phyloP scores from a whole-genome alignment of 305 asterid genomes.

The Fraxinus dipetala region DNA sequence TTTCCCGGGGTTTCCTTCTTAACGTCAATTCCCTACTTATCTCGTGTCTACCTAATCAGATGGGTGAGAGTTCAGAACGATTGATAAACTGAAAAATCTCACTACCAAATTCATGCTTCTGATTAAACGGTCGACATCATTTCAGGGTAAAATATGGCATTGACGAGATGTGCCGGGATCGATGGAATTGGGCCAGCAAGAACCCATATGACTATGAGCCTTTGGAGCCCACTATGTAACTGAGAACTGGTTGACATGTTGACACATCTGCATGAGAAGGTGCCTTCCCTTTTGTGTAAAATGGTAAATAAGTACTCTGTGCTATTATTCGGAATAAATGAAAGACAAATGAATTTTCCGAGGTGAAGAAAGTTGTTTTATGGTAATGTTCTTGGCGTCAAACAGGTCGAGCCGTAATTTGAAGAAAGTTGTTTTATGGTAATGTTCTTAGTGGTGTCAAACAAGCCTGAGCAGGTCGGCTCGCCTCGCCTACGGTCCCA shows the following conservation, averaged over 20 bases:
- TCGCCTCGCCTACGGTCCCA: no score
- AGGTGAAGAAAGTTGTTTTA: no score
- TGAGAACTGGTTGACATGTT: neutral
- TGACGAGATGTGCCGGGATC: slow-evolving; percentile 73
- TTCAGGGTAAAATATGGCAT: slow-evolving; percentile 64
- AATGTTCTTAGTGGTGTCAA: no score
- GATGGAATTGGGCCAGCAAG: slow-evolving; percentile 82
- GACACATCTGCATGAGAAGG: neutral
- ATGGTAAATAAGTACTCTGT: neutral
- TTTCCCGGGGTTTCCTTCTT: neutral
- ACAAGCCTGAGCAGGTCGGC: no score
- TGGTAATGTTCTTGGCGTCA: neutral
- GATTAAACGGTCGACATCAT: neutral
- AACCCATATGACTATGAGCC: slow-evolving; percentile 57
- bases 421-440: neutral
- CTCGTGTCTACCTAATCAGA: neutral
- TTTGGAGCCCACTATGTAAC: slow-evolving; percentile 13
- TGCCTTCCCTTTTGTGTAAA: neutral
- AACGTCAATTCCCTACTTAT: neutral
- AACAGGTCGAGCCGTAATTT: no score
- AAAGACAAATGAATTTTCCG: neutral
- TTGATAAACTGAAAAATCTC: neutral
- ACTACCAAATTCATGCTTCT: neutral
- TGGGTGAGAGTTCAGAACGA: neutral
- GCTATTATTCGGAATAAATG: neutral